phyloP scores from a whole-genome alignment of 2,329 filamentous ascomycete species.

The Clarireedia hainanense region DNA sequence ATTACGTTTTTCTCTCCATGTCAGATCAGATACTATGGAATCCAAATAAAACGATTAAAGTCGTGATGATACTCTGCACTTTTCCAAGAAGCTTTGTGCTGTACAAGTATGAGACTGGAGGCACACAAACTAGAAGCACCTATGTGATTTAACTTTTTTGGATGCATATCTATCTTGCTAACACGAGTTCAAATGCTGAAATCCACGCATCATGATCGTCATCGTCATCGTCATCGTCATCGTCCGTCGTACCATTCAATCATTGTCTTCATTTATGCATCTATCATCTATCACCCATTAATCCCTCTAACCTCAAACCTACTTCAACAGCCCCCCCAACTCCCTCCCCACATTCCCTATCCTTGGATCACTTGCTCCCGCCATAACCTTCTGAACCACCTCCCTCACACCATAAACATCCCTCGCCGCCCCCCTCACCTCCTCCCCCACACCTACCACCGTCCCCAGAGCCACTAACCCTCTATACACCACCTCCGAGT shows the following conservation, averaged over 20 bases:
- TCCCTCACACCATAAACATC: conserved; percentile 46
- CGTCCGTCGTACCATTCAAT: background rate
- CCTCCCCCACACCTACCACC: conserved; percentile 48
- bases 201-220: no score
- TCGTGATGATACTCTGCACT: no score
- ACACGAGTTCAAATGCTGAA: no score
- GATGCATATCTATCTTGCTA: background rate
- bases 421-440: conserved; percentile 49
- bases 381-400: conserved; percentile 39
- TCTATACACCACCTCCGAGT: conserved; percentile 78
- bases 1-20: no score
- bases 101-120: background rate
- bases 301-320: background rate
- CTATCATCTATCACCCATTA: background rate
- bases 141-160: no score
- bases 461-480: conserved; percentile 79
- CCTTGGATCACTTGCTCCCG: conserved; percentile 50
- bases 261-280: background rate
- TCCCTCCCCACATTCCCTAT: conserved; percentile 52
- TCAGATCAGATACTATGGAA: no score
- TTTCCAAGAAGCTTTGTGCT: no score
- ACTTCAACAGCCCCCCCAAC: conserved; percentile 33
- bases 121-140: background rate
- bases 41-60: no score
- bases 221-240: background rate